Evolutionary conservation across 164 flowering plant species (phyloP).

Genomic region (Kalanchoe fedtschenkoi): DNA sequence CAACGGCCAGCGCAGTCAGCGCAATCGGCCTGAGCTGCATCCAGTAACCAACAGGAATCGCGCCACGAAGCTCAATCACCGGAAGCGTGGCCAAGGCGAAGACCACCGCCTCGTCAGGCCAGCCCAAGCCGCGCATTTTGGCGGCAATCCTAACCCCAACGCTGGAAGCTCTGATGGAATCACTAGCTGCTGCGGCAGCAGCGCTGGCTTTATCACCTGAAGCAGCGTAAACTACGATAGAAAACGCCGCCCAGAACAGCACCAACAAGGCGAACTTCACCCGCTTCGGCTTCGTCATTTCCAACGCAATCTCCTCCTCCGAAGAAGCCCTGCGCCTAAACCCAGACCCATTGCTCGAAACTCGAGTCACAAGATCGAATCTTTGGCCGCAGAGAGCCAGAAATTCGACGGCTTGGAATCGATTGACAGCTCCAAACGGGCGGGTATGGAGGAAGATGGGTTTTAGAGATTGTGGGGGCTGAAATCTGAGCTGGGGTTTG

Average conservation of each 20-base stretch:
- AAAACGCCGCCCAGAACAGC: slow-evolving; percentile 60
- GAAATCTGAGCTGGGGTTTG: not conserved
- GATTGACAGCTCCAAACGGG: not conserved
- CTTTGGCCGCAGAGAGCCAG: not conserved
- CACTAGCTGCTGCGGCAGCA: slow-evolving; percentile 41
- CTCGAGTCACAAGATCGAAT: not conserved
- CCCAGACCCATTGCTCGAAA: not conserved
- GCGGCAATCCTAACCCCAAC: slow-evolving; percentile 65
- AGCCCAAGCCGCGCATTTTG: slow-evolving; percentile 54
- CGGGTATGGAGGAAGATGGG: not conserved
- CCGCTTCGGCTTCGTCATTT: slow-evolving; percentile 11
- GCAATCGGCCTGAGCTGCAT: slow-evolving; percentile 67
- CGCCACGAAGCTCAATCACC: slow-evolving; percentile 92
- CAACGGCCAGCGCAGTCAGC: slow-evolving; percentile 59
- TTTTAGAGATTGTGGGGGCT: not conserved
- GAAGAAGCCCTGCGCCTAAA: not conserved
- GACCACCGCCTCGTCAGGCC: slow-evolving; percentile 84
- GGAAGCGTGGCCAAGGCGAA: slow-evolving; percentile 91
- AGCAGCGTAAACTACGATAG: slow-evolving; percentile 39
- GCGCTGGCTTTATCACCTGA: slow-evolving; percentile 40
- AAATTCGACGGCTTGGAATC: not conserved
- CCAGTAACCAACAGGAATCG: slow-evolving; percentile 99
- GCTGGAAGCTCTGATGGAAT: slow-evolving; percentile 65
- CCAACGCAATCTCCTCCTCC: slow-evolving; percentile 1
- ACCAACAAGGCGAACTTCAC: slow-evolving; percentile 44